Base-by-base conservation (phyloP, 139 green algal genomes). In the Trebouxia sp. region DNA sequence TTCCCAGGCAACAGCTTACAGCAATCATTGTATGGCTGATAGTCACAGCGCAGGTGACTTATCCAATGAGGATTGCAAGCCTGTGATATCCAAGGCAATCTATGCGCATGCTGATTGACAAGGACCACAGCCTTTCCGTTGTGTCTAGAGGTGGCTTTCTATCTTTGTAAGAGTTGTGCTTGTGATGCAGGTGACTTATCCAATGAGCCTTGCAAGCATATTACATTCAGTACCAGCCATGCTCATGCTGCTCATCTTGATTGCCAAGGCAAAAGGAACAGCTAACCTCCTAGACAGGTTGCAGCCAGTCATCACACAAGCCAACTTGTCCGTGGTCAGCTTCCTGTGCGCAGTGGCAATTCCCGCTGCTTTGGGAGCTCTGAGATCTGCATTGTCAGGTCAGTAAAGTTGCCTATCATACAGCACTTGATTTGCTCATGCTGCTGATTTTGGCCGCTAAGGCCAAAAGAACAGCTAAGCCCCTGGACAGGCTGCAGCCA, bases 41-140 rank as follows among this genome's bases (percentile, higher is more conserved):
- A n/a, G n/a, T n/a, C n/a, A n/a, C n/a, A n/a, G n/a, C n/a, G n/a
- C 53, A 86, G 85, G 83, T 90, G 30, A 85, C 86, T 14, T 90
- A 90, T 45, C 72, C 74, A 15, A 47, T 83, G 42, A 35, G 30
- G 17, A 15, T 80, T 8, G 86, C 84, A 56, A 70, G 42, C 56
- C 41, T 77, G 41, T 24, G 53, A 9, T 41, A 77, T 38, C 6
- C 35, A 12, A 41, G n/a, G 24, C 69, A 39, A 12, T 41, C 55
- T 5, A n/a, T 48, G 12, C 24, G 53, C n/a, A n/a, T n/a, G n/a
- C n/a, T n/a, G n/a, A n/a, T n/a, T n/a, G n/a, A n/a, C n/a, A n/a
- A n/a, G n/a, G n/a, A n/a, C n/a, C n/a, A n/a, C n/a, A n/a, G n/a
- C n/a, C n/a, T n/a, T n/a, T n/a, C n/a, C n/a, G n/a, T n/a, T n/a